phyloP scores from a whole-genome alignment of 2,329 filamentous ascomycete species.

The Diaporthe ilicicola region DNA sequence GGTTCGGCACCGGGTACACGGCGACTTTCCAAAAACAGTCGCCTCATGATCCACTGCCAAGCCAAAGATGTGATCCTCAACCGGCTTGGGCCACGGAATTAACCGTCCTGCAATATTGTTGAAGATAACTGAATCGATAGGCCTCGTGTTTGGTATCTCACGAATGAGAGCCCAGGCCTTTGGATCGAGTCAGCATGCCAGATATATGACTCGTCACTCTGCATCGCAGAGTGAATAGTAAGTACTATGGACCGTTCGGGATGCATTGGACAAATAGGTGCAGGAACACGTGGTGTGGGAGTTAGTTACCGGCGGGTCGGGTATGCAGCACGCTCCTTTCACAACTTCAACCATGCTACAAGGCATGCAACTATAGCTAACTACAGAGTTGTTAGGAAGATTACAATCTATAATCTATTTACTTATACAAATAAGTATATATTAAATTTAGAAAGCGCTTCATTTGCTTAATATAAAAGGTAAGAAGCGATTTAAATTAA shows the following conservation, averaged over 20 bases:
- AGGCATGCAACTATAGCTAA: background rate
- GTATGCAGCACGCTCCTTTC: background rate
- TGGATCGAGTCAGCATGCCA: background rate
- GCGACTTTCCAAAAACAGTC: background rate
- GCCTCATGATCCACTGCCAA: background rate
- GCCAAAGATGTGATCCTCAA: background rate
- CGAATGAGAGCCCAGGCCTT: background rate
- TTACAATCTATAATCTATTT: background rate
- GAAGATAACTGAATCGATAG: background rate
- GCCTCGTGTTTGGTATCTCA: background rate
- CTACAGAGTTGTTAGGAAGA: background rate
- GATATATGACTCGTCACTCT: background rate
- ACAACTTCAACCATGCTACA: background rate
- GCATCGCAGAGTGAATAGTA: background rate
- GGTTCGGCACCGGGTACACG: background rate
- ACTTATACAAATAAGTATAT: background rate
- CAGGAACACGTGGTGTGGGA: background rate
- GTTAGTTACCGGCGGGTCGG: background rate
- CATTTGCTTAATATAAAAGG: background rate
- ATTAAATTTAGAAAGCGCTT: background rate
- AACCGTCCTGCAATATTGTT: background rate
- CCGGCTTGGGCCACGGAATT: background rate
- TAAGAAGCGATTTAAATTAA: background rate
- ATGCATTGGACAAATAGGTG: background rate
- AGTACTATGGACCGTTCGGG: background rate